These are phyloP conservation scores for Lactifluus hygrophoroides DNA, from an alignment of 768 basidiomycete genomes.

Conservation along the genomic window DNA sequence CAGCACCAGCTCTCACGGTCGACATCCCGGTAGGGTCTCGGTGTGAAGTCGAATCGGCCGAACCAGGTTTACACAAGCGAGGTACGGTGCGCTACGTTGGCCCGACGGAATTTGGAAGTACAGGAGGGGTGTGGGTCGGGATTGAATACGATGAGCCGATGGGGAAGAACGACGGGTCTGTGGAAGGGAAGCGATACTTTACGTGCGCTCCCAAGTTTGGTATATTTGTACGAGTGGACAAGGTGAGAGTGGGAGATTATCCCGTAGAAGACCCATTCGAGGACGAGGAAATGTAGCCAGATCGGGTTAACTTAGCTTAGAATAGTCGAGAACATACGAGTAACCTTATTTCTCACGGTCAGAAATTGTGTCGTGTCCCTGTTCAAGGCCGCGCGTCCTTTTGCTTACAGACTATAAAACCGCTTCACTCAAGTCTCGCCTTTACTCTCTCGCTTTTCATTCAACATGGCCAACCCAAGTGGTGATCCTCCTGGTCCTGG, in stretches of 20 bases:
- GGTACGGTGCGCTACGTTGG: conserved; percentile 87
- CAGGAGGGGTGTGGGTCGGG: conserved; percentile 72
- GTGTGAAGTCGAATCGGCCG: conserved; percentile 72
- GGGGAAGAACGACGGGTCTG: conserved; percentile 93
- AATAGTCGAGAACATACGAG: conserved; percentile 11
- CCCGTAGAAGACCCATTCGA: conserved; percentile 73
- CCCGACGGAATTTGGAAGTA: conserved; percentile 61
- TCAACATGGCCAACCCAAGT: conserved; percentile 68
- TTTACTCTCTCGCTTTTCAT: neutral
- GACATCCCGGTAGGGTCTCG: conserved; percentile 63
- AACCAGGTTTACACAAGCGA: conserved; percentile 63
- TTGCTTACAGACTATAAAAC: conserved; percentile 11
- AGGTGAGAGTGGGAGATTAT: conserved; percentile 76
- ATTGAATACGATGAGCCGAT: conserved; percentile 93
- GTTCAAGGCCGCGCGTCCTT: conserved; percentile 19
- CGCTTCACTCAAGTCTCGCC: neutral
- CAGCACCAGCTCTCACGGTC: conserved; percentile 25
- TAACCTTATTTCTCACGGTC: conserved; percentile 12
- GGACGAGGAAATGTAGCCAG: conserved; percentile 61
- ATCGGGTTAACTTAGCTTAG: neutral
- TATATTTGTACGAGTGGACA: conserved; percentile 80
- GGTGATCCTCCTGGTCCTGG: conserved; percentile 79
- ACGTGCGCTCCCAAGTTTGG: conserved; percentile 69
- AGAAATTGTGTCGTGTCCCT: too few relatives aligned
- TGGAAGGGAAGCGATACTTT: conserved; percentile 84